These are phyloP conservation scores for Pseudogymnoascus sp. DNA, from an alignment of 2,329 filamentous ascomycete species.

Conservation along the genomic window DNA sequence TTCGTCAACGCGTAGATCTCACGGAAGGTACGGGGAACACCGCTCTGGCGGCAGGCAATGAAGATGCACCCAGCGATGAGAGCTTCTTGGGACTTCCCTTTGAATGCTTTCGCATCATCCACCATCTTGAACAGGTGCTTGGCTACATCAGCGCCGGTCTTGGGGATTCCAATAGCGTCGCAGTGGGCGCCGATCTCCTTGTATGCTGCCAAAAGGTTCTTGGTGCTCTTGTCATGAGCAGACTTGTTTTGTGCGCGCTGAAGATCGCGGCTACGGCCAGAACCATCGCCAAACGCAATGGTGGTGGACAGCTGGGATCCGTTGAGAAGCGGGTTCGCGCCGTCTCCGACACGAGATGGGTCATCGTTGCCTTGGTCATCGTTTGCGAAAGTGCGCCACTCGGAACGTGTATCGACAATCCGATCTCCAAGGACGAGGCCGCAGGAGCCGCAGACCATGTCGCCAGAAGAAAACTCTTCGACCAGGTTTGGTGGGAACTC, in stretches of 20 bases:
- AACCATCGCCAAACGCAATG: slow-evolving; percentile 75
- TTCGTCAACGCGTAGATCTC: slow-evolving; percentile 92
- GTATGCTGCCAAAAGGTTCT: slow-evolving; percentile 70
- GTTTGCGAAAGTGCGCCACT: slow-evolving; percentile 98
- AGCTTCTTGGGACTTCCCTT: slow-evolving; percentile 88
- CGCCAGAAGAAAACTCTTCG: slow-evolving; percentile 85
- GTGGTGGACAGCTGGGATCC: slow-evolving; percentile 82
- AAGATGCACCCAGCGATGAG: slow-evolving; percentile 96
- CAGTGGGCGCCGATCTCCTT: slow-evolving; percentile 83
- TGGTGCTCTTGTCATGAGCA: slow-evolving; percentile 73
- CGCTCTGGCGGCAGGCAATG: slow-evolving; percentile 87
- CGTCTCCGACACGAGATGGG: slow-evolving; percentile 94
- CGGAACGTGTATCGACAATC: slow-evolving; percentile 90
- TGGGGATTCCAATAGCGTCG: slow-evolving; percentile 73
- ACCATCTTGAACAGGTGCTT: slow-evolving; percentile 95
- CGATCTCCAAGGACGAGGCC: slow-evolving; percentile 84
- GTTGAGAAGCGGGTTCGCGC: slow-evolving; percentile 79
- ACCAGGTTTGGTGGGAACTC: slow-evolving; percentile 86
- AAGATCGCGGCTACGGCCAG: slow-evolving; percentile 62
- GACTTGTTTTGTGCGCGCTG: slow-evolving; percentile 77
- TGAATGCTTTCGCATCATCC: slow-evolving; percentile 87
- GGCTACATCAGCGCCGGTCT: slow-evolving; percentile 75
- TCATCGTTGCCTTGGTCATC: slow-evolving; percentile 96
- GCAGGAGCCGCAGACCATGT: slow-evolving; percentile 87
- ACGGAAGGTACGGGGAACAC: slow-evolving; percentile 79